A percentile compares a stretch with the other conserved stretches of the same genome.
Evolutionary conservation across 2,329 filamentous ascomycete genomes (phyloP).

Genomic region (Microdochium trichocladiopsis): DNA sequence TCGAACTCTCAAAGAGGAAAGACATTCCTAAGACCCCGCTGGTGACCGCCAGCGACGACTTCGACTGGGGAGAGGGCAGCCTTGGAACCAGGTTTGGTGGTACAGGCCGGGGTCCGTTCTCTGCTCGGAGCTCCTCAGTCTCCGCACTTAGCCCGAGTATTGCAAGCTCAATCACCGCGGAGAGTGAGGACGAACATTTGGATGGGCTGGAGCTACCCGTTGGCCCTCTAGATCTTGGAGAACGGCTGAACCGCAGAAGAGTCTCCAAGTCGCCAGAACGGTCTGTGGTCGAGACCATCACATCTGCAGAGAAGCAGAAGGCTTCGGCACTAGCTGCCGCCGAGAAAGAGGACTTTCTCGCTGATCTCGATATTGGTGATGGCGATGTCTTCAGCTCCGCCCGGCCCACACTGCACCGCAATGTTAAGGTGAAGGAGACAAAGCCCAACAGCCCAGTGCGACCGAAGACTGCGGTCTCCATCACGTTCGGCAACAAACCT

Average conservation of each 20-base stretch:
- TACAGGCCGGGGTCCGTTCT: conserved; percentile 71
- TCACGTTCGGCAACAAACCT: conserved; percentile 87
- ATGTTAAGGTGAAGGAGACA: conserved; percentile 77
- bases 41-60: conserved; percentile 59
- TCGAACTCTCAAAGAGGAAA: conserved; percentile 55
- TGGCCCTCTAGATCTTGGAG: conserved; percentile 76
- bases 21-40: conserved; percentile 59
- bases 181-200: conserved; percentile 90
- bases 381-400: conserved; percentile 73
- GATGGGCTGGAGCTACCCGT: conserved; percentile 82
- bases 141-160: conserved; percentile 90
- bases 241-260: conserved; percentile 68
- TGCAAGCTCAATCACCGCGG: conserved; percentile 81
- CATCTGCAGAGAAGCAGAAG: conserved; percentile 25
- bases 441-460: conserved; percentile 63
- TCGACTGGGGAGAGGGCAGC: conserved; percentile 93
- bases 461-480: conserved; percentile 68
- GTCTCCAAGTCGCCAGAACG: conserved; percentile 50
- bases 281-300: conserved; percentile 14
- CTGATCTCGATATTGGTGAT: conserved; percentile 80
- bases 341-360: conserved; percentile 71
- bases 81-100: conserved; percentile 86
- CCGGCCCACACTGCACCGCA: conserved; percentile 82
- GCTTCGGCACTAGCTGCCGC: conserved; percentile 22
- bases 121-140: conserved; percentile 76